phyloP scores from a whole-genome alignment of 495 filamentous ascomycete species.

The Glutinoglossum americanum region DNA sequence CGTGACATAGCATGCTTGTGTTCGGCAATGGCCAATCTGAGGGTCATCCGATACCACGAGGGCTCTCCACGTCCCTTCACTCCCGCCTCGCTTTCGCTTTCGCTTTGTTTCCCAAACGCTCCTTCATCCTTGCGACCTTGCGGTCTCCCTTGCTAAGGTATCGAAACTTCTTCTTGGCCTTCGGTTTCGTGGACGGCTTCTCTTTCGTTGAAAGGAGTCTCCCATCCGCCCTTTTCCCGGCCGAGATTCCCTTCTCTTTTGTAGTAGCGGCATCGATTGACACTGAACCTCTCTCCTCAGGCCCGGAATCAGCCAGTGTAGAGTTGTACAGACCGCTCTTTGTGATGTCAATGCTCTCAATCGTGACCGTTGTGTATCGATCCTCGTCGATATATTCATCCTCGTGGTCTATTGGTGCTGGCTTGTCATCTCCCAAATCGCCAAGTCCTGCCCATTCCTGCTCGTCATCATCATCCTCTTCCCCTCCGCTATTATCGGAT shows the following conservation, averaged over 20 bases:
- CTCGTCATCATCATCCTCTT: constrained; percentile 21
- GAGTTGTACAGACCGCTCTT: constrained; percentile 33
- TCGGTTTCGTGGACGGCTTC: constrained; percentile 34
- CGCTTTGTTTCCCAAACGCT: constrained; percentile 35
- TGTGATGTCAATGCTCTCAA: constrained; percentile 72
- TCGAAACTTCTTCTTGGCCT: constrained; percentile 74
- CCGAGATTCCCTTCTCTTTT: constrained; percentile 14
- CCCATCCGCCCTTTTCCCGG: constrained; percentile 11
- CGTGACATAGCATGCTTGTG: no score
- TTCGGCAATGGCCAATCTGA: no score
- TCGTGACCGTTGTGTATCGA: constrained; percentile 77
- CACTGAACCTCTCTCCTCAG: constrained; percentile 24
- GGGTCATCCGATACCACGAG: neutral
- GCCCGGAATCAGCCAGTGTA: constrained; percentile 5
- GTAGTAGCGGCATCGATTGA: constrained; percentile 23
- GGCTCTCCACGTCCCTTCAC: constrained; percentile 8
- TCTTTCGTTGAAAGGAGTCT: constrained; percentile 22
- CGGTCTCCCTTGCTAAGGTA: constrained; percentile 77
- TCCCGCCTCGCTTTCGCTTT: constrained; percentile 23
- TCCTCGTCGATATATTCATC: constrained; percentile 96
- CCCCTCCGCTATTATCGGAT: constrained; percentile 14
- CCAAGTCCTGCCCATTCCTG: constrained; percentile 33
- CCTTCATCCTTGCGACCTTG: constrained; percentile 40
- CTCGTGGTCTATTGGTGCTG: constrained; percentile 43
- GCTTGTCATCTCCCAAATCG: constrained; percentile 33